Evolutionary conservation across 2,329 filamentous ascomycete species (phyloP).

Genomic region (Stachybotrys elegans): DNA sequence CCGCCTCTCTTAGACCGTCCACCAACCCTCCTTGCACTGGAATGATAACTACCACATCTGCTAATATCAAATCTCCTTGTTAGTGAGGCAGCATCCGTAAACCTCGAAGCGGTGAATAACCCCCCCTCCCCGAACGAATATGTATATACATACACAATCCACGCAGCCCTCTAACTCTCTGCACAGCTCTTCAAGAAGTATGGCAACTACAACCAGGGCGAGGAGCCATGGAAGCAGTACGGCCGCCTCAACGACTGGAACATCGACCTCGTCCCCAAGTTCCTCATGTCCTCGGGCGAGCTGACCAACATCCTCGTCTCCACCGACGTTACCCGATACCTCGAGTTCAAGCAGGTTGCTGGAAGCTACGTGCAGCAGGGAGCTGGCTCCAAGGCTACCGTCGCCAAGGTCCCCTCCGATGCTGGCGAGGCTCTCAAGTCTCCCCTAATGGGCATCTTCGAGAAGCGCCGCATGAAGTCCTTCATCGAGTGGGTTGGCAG

Average conservation of each 20-base stretch:
- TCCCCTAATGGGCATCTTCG: conserved; percentile 92
- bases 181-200: conserved; percentile 91
- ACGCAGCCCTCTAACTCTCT: conserved; percentile 7
- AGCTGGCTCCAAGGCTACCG: conserved; percentile 73
- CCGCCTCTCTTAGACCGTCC: too few relatives aligned
- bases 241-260: conserved; percentile 98
- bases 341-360: conserved; percentile 91
- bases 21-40: too few relatives aligned
- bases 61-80: conserved; percentile 7
- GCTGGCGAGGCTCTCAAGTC: conserved; percentile 86
- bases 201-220: conserved; percentile 70
- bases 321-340: conserved; percentile 83
- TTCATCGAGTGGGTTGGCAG: conserved; percentile 94
- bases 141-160: too few relatives aligned
- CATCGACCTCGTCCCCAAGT: conserved; percentile 96
- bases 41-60: background rate
- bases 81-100: conserved; percentile 88
- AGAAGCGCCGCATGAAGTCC: conserved; percentile 94
- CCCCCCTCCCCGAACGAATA: too few relatives aligned
- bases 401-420: conserved; percentile 95
- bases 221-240: conserved; percentile 98
- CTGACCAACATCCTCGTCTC: conserved; percentile 97
- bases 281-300: conserved; percentile 97
- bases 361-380: conserved; percentile 96
- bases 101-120: conserved; percentile 77